A percentile compares a stretch with the other conserved stretches of the same genome.
phyloP scores from a whole-genome alignment of 2,329 filamentous ascomycete genomes.

The Diaporthe eres region DNA sequence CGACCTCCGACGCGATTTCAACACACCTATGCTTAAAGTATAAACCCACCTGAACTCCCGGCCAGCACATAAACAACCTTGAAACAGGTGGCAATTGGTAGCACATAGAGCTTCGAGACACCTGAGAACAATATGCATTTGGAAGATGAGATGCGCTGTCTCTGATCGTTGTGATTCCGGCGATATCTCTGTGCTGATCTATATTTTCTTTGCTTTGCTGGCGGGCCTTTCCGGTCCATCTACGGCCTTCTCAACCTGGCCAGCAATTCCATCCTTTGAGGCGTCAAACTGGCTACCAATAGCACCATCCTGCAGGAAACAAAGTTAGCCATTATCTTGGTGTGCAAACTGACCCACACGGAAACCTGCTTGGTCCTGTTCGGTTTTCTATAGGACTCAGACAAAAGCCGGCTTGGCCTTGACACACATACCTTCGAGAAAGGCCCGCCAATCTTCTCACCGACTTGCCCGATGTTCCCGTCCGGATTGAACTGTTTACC shows the following conservation, averaged over 20 bases:
- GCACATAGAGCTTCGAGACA: not conserved
- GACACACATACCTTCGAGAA: constrained; percentile 15
- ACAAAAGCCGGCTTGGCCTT: not conserved
- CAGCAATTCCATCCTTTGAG: constrained; percentile 23
- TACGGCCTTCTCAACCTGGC: constrained; percentile 18
- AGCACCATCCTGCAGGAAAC: not conserved
- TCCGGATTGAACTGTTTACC: constrained; percentile 31
- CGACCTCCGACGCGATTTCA: not conserved
- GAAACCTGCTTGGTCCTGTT: not conserved
- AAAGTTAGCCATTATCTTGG: not conserved
- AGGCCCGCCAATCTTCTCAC: constrained; percentile 22
- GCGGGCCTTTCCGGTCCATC: constrained; percentile 25
- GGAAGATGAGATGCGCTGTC: no score
- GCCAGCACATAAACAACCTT: not conserved
- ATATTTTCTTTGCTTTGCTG: not conserved
- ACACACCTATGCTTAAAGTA: not conserved
- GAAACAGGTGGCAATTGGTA: not conserved
- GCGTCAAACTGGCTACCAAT: constrained; percentile 28
- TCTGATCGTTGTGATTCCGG: not conserved
- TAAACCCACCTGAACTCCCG: not conserved
- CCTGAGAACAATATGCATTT: not conserved
- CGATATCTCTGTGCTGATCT: not conserved
- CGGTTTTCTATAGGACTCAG: no score
- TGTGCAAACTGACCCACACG: no score
- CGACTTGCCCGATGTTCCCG: constrained; percentile 21